Conservation (phyloP, 768 basidiomycete genomes). For the Pleurotus salmoneostramineus region DNA sequence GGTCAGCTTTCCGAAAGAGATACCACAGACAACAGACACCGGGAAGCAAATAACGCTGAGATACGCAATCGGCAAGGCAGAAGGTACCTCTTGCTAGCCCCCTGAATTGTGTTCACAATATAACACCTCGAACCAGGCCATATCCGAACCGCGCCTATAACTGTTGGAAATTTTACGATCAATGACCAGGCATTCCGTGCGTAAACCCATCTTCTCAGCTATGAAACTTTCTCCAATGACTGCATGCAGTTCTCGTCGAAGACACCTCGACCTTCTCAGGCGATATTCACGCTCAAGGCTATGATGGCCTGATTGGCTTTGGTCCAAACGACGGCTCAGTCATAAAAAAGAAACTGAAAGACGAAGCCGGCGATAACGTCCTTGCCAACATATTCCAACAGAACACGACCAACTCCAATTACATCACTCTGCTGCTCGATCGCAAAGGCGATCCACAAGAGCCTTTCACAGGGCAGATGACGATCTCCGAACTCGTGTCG, state of each 20-base stretch:
- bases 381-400: slow-evolving; percentile 65
- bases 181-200: slow-evolving; percentile 64
- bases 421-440: slow-evolving; percentile 65
- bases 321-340: slow-evolving; percentile 74
- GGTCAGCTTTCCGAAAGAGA: slow-evolving; percentile 48
- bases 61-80: slow-evolving; percentile 68
- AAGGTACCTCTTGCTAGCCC: slow-evolving; percentile 32
- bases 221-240: not conserved
- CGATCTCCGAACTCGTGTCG: slow-evolving; percentile 60
- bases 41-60: slow-evolving; percentile 52
- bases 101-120: not conserved
- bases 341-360: slow-evolving; percentile 49
- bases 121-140: slow-evolving; percentile 37
- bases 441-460: slow-evolving; percentile 53
- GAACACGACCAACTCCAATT: slow-evolving; percentile 53
- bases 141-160: slow-evolving; percentile 46
- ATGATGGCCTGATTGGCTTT: slow-evolving; percentile 70
- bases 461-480: slow-evolving; percentile 58
- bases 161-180: slow-evolving; percentile 56
- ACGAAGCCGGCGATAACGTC: slow-evolving; percentile 47
- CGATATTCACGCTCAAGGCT: slow-evolving; percentile 57
- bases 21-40: slow-evolving; percentile 48
- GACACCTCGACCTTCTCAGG: slow-evolving; percentile 62
- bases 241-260: slow-evolving; percentile 51
- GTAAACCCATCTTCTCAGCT: slow-evolving; percentile 16